Base-by-base conservation (phyloP, 2,329 filamentous ascomycete genomes). In the Exophiala aquamarina region DNA sequence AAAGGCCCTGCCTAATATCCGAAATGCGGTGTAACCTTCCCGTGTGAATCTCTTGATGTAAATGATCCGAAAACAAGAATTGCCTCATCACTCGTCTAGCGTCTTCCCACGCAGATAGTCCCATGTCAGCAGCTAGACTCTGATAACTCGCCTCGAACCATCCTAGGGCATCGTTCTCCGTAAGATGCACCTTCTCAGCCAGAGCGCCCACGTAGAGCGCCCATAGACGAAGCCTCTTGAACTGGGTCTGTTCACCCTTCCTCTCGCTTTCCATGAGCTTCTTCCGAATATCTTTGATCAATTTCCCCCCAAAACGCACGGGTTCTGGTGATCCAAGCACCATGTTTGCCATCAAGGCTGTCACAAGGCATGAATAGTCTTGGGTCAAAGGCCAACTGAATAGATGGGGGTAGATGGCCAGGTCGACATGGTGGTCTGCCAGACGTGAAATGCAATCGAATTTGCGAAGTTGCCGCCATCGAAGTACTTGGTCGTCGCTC, bases 401-500 rank as follows among this genome's bases (percentile, higher is more conserved):
- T 20, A 56, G 43, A 36, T 58, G 56, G 31, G 51, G 53, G 44
- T 58, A 58, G 20, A 56, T 56, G 15, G 54, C 35, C 7, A 58
- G 36, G 33, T 50, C 53, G 28, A 54, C 46, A 15, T 51, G 44
- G 31, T 58, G 54, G 32, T 58, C 56, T 10, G 54, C 56, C 8
- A 58, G 42, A 14, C 56, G 47, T 14, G 54, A 53, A 28, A 58
- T 44, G 36, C 56, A 58, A 45, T 58, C 56, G 31, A 55, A 54
- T 32, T 48, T 54, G 38, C 56, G 48, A 15, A 58, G 31, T 29
- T 55, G 54, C 15, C 48, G 42, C 56, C 56, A 58, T 28, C 54
- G 44, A 20, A 56, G 43, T 3, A 58, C 29, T 23, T 58, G 56
- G 36, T 58, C 54, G 15, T 58, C 54, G 13, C 29, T 23, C 2